Evolutionary conservation across 2,329 filamentous ascomycete genomes (phyloP).

Genomic region (Sporothrix humicola): DNA sequence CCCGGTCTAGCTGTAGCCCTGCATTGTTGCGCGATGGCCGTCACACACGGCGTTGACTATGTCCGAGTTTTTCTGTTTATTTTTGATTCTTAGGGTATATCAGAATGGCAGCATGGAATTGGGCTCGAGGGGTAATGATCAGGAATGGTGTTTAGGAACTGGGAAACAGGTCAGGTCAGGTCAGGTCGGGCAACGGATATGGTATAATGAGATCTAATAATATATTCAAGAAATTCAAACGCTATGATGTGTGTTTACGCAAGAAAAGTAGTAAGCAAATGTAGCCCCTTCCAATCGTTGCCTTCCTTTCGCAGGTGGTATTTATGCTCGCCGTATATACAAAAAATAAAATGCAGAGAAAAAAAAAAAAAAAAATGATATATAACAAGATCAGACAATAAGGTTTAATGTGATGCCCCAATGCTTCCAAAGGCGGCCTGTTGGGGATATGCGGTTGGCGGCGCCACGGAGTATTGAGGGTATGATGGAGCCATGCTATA

Average conservation of each 20-base stretch:
- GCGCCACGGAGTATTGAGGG: neutral
- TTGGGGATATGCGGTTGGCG: neutral
- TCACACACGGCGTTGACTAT: neutral
- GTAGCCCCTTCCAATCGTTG: neutral
- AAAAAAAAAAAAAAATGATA: conserved; percentile 4
- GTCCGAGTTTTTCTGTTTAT: neutral
- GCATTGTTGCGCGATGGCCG: neutral
- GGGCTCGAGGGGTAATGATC: neutral
- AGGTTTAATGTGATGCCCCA: neutral
- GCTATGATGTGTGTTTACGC: too few relatives aligned
- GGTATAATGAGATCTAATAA: too few relatives aligned
- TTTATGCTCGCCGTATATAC: neutral
- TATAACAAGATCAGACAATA: neutral
- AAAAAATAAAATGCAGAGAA: neutral
- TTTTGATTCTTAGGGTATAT: neutral
- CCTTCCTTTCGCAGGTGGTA: neutral
- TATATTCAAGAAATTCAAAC: too few relatives aligned
- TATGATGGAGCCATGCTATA: too few relatives aligned
- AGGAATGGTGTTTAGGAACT: neutral
- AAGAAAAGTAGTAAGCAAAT: too few relatives aligned
- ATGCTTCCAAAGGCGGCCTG: neutral
- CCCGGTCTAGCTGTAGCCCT: neutral
- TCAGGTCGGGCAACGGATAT: neutral
- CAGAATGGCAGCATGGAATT: neutral
- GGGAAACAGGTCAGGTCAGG: neutral